A percentile compares a stretch with the other conserved stretches of the same genome.
These are phyloP conservation scores for Neurospora crassa DNA, from an alignment of 2,329 filamentous ascomycete genomes.

Conservation along the genomic window DNA sequence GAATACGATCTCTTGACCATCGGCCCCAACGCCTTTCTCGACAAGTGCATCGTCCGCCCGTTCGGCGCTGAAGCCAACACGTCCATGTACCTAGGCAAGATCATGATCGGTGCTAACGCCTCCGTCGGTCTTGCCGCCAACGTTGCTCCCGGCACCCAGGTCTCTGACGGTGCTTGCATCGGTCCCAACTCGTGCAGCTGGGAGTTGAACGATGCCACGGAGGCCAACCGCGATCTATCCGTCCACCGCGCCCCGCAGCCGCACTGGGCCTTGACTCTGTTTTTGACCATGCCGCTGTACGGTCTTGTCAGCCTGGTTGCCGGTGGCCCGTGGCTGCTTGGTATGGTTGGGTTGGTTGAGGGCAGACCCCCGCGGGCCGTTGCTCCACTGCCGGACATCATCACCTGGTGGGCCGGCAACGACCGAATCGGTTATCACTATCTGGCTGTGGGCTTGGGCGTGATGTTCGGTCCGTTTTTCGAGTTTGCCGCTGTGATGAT, in stretches of 20 bases:
- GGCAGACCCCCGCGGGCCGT: slow-evolving; percentile 22
- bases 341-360: slow-evolving; percentile 35
- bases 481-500: slow-evolving; percentile 32
- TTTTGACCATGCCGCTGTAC: slow-evolving; percentile 34
- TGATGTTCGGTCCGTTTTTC: slow-evolving; percentile 32
- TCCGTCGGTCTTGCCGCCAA: slow-evolving; percentile 39
- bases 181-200: slow-evolving; percentile 49
- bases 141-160: slow-evolving; percentile 37
- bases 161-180: slow-evolving; percentile 41
- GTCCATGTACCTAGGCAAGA: slow-evolving; percentile 44
- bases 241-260: slow-evolving; percentile 28
- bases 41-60: slow-evolving; percentile 38
- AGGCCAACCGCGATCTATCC: slow-evolving; percentile 36
- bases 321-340: slow-evolving; percentile 34
- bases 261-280: slow-evolving; percentile 33
- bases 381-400: slow-evolving; percentile 30
- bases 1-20: slow-evolving; percentile 50
- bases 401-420: slow-evolving; percentile 39
- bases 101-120: slow-evolving; percentile 37
- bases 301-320: slow-evolving; percentile 31
- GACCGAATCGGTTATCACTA: slow-evolving; percentile 41
- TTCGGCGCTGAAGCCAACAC: slow-evolving; percentile 49
- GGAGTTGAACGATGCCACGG: slow-evolving; percentile 38
- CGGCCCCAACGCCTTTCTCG: slow-evolving; percentile 36
- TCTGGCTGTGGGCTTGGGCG: slow-evolving; percentile 32